Evolutionary conservation across 2,329 filamentous ascomycete species (phyloP), one percentile per base, ranked within the genome.

Genomic region (Fonsecaea multimorphosa): DNA sequence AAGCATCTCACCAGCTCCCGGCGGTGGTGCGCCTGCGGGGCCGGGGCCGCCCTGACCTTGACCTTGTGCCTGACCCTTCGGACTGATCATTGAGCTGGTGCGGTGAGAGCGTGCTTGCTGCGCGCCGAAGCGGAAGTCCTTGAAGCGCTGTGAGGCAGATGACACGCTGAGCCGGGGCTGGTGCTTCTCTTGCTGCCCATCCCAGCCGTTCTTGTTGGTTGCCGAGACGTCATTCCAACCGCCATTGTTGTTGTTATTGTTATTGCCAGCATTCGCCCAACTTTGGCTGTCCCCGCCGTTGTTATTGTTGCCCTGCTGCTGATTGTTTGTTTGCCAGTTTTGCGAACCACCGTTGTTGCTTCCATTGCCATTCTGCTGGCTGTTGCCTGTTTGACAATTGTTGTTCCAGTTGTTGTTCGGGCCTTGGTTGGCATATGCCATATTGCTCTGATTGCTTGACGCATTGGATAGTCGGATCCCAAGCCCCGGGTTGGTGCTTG

Each of bases 111-210:
- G 11, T 7, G 8, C 53, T 11, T 22, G 38, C 7, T 22, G 36
- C 5, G 24, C 40, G 34, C 12, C 19, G n/a, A n/a, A 3, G 60
- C 52, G 24, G 34, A 22, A 51, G 11, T 27, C 31, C 29, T 14
- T 27, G 1, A 29, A 34, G 32, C 24, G 31, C 7, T 63, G 31
- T 6, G 56, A 22, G 12, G 19, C 29, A n/a, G n/a, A n/a, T n/a
- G n/a, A n/a, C 3, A 31, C 38, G 14, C 12, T 55, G 12, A 16
- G 12, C 16, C n/a, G n/a, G n/a, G n/a, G n/a, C n/a, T n/a, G n/a
- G n/a, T 56, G 46, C 44, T 55, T 29, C 24, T 65, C 63, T 54
- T 65, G 63, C 12, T 60, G 57, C 12, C 63, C 63, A 27, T 65
- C 63, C 63, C 63, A 65, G 31, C 63, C 63, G n/a, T 55, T 32